Conservation (phyloP, 2,329 filamentous ascomycete genomes). For the Chrysosporium keratinophilum region DNA sequence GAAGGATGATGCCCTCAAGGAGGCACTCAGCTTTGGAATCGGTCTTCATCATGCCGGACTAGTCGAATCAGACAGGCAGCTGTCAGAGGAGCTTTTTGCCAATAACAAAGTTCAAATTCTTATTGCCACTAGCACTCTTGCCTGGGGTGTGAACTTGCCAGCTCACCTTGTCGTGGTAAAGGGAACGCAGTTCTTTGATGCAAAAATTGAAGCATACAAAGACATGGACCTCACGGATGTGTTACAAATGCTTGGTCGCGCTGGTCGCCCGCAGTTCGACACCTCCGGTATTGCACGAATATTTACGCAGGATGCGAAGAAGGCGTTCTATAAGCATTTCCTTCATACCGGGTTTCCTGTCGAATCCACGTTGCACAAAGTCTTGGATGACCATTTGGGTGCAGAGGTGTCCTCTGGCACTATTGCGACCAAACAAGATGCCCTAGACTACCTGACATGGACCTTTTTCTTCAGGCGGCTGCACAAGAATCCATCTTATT, state of each 20-base stretch:
- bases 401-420: slow-evolving; percentile 92
- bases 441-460: slow-evolving; percentile 95
- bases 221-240: slow-evolving; percentile 99
- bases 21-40: slow-evolving; percentile 95
- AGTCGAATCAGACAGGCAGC: slow-evolving; percentile 82
- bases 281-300: slow-evolving; percentile 91
- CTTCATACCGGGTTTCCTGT: slow-evolving; percentile 96
- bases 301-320: slow-evolving; percentile 94
- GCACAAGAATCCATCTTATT: slow-evolving; percentile 98
- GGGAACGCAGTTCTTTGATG: slow-evolving; percentile 95
- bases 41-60: slow-evolving; percentile 94
- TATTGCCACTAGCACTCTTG: slow-evolving; percentile 87
- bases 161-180: slow-evolving; percentile 96
- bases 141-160: slow-evolving; percentile 96
- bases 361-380: slow-evolving; percentile 90
- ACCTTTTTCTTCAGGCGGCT: slow-evolving; percentile 97
- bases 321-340: slow-evolving; percentile 99
- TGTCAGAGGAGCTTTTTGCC: slow-evolving; percentile 88
- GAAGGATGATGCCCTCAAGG: slow-evolving; percentile 83
- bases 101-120: slow-evolving; percentile 98
- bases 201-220: slow-evolving; percentile 93
- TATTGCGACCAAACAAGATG: slow-evolving; percentile 88
- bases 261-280: slow-evolving; percentile 92
- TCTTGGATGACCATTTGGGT: slow-evolving; percentile 90
- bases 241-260: slow-evolving; percentile 92